Base-by-base conservation (phyloP, 1,139 yeast genomes). In the Yamadazyma trypodendri region DNA sequence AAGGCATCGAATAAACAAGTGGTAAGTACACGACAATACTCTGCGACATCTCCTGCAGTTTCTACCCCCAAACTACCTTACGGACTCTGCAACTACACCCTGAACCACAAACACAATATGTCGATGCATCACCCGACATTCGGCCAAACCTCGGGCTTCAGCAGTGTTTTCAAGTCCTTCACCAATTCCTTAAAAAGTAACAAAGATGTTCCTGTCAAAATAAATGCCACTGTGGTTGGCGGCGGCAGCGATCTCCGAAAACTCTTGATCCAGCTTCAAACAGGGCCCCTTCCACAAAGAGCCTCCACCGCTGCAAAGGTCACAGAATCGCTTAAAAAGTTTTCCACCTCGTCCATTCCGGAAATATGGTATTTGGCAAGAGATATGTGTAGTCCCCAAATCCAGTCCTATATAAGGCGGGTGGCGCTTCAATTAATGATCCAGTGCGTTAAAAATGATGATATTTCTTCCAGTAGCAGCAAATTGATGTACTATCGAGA, bases 291-390 rank as follows among this genome's bases (percentile, higher is more conserved):
- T 11, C 55, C 72, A 6, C 70, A 68, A 17, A 60, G 84, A 40
- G 70, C 66, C 2, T 49, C 75, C 11, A 80, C 86, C 0, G 81
- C 85, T 0, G 67, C 65, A 4, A 62, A 70, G 28, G 59, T 85
- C 31, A 63, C 75, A 4, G 72, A 71, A 4, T 68, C 79, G 2
- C 58, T 86, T 3, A 70, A 71, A 30, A 73, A 70, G 32, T 72
- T 71, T 37, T 67, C 82, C 7, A 71, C 81, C 2, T 70, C 83
- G 0, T 75, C 84, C 2, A 68, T 84, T 4, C 82, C 85, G 0
- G 90, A 84, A 48, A 71, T 86, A 3, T 87, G 96, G 96, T 79
- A 82, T 52, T 61, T 79, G 39, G 82, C 83, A 0, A 64, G 78
- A 45, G 79, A 75, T 40, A 62, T 84, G 58, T 69, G 84, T 35